Percentiles rank a stretch among this genome's conserved stretches.
Evolutionary conservation across 139 green algal genomes (phyloP).

Genomic region (Limnomonas spitsbergensis): DNA sequence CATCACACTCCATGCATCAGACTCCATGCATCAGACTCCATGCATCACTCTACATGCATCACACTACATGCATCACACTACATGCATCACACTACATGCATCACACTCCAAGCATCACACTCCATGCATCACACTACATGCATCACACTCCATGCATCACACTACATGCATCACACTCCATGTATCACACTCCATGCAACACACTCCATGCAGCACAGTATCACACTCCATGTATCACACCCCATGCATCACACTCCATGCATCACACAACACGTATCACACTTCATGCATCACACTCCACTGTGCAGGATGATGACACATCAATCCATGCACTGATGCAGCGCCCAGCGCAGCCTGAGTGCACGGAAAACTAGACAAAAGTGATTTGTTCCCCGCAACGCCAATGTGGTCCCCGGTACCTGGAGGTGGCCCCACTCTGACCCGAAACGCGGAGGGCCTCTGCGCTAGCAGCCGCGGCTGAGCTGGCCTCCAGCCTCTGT

Average conservation of each 20-base stretch:
- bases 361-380: too few species aligned
- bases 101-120: background rate
- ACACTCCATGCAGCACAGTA: too few species aligned
- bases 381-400: background rate
- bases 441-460: too few species aligned
- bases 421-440: too few species aligned
- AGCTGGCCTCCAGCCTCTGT: background rate
- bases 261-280: background rate
- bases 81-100: background rate
- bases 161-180: background rate
- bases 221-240: background rate
- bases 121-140: background rate
- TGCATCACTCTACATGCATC: background rate
- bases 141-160: background rate
- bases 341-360: too few species aligned
- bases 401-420: too few species aligned
- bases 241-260: background rate
- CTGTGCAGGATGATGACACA: background rate
- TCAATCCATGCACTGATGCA: too few species aligned
- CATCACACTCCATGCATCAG: too few species aligned
- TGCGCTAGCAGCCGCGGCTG: too few species aligned
- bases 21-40: background rate
- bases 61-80: background rate
- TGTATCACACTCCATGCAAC: background rate
- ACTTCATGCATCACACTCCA: background rate